phyloP scores from a whole-genome alignment of 75 land plant genomes.

The Pinus taeda region DNA sequence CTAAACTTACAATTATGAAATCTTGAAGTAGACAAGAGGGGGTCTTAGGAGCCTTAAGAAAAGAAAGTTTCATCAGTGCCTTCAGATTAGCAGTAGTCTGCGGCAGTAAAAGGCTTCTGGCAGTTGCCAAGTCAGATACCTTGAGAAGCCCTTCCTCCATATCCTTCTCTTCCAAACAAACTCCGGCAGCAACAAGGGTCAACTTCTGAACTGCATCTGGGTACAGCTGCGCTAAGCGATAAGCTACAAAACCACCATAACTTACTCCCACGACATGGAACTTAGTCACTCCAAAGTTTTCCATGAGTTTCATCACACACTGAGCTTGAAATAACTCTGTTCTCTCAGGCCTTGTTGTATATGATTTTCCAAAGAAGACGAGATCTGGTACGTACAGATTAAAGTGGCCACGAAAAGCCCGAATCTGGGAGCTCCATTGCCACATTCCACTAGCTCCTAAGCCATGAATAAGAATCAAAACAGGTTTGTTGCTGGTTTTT shows the following conservation, averaged over 20 bases:
- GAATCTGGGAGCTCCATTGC: constrained; percentile 48
- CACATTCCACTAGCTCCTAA: constrained; percentile 67
- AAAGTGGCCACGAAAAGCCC: constrained; percentile 23
- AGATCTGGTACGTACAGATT: constrained; percentile 70
- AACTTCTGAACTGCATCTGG: constrained; percentile 49
- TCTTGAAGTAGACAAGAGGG: constrained; percentile 54
- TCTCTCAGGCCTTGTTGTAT: constrained; percentile 35
- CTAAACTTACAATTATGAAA: constrained; percentile 45
- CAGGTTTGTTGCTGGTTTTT: constrained; percentile 15
- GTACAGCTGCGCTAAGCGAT: constrained; percentile 57
- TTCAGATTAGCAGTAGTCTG: constrained; percentile 38
- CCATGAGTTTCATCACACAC: constrained; percentile 37
- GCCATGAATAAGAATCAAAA: constrained; percentile 54
- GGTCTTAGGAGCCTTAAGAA: constrained; percentile 23
- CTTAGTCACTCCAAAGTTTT: constrained; percentile 32
- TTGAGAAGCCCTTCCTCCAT: constrained; percentile 50
- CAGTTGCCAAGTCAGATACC: constrained; percentile 56
- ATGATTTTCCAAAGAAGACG: constrained; percentile 71
- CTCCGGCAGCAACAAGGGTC: constrained; percentile 54
- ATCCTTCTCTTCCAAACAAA: constrained; percentile 68
- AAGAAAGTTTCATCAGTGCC: constrained; percentile 34
- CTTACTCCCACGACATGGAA: constrained; percentile 50
- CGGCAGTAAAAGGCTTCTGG: constrained; percentile 52
- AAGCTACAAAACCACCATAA: constrained; percentile 80
- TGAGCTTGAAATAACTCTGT: constrained; percentile 67